Evolutionary conservation across 192 early-diverging fungal genomes (phyloP), one percentile per base, ranked within the genome.

Genomic region (Umbelopsis sp.): DNA sequence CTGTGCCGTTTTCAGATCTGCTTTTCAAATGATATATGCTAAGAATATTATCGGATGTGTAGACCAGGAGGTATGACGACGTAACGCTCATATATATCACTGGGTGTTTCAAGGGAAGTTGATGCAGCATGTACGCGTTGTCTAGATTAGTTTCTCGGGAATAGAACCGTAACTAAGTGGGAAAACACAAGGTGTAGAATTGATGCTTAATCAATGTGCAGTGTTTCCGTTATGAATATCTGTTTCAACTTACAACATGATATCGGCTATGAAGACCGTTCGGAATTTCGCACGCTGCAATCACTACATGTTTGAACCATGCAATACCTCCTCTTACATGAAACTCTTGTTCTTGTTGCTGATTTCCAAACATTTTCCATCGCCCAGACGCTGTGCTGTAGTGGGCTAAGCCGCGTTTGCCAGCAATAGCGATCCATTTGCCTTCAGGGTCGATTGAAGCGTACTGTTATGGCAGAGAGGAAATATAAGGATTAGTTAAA

Each of bases 291-390:
- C 90, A 92, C 16, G 88, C 88, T 34, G 83, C 87, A 47, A 95
- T 85, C 26, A 95, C 71, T 26, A 90, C 77, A 49, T 87, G 80
- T 38, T 83, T 88, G 74, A 83, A 90, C 94, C 94, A 95, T 2
- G 86, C 79, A 20, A 94, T 77, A 8, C 92, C 92, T 24, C 92
- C 92, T 9, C 80, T 80, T 24, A 91, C 87, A 17, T 78, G 36
- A 74, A 94, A 92, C 26, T 84, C 87, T 72, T 91, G 85, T 73
- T 94, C 93, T 68, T 93, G 86, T 43, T 86, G 84, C 77, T 93
- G 91, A 74, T 93, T 95, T 8, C 95, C 93, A 86, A 96, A 94
- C 43, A 98, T 68, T 70, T 95, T 95, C 97, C 97, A 98, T 71
- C 88, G 77, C 29, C 88, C 85, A 3, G 91, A 88, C 2, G 75